Percentiles rank a stretch among this genome's conserved stretches.
Evolutionary conservation across 192 early-diverging fungal species (phyloP).

Genomic region (Bifiguratus adelaidae): DNA sequence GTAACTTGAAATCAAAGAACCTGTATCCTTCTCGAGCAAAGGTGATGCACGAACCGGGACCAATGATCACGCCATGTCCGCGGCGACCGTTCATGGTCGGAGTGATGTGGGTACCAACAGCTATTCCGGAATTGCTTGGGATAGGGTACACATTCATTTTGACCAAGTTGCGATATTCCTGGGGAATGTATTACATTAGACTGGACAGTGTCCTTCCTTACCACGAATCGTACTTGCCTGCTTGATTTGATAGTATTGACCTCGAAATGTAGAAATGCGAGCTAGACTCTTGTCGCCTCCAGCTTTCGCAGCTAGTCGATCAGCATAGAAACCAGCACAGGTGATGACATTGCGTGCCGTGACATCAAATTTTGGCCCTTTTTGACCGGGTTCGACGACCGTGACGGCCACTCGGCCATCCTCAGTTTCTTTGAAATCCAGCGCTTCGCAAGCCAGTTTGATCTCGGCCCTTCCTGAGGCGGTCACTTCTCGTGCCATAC

Average conservation of each 20-base stretch:
- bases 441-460: constrained; percentile 18
- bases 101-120: constrained; percentile 18
- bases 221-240: background rate
- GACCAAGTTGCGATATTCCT: constrained; percentile 14
- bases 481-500: constrained; percentile 13
- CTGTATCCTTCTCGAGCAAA: constrained; percentile 17
- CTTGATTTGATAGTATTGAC: constrained; percentile 14
- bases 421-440: constrained; percentile 11
- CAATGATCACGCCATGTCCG: constrained; percentile 16
- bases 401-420: constrained; percentile 12
- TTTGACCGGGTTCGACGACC: constrained; percentile 11
- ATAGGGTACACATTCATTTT: constrained; percentile 21
- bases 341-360: constrained; percentile 16
- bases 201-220: background rate
- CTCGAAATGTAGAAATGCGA: constrained; percentile 16
- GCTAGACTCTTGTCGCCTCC: constrained; percentile 7
- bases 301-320: constrained; percentile 12
- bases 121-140: constrained; percentile 19
- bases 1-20: constrained; percentile 10
- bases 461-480: constrained; percentile 18
- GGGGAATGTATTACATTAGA: constrained; percentile 2
- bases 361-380: constrained; percentile 7
- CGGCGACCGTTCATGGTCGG: constrained; percentile 17
- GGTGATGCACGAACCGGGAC: constrained; percentile 21
- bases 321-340: constrained; percentile 17